phyloP scores from a whole-genome alignment of 2,329 filamentous ascomycete genomes.

The Hypoxylon sp. region DNA sequence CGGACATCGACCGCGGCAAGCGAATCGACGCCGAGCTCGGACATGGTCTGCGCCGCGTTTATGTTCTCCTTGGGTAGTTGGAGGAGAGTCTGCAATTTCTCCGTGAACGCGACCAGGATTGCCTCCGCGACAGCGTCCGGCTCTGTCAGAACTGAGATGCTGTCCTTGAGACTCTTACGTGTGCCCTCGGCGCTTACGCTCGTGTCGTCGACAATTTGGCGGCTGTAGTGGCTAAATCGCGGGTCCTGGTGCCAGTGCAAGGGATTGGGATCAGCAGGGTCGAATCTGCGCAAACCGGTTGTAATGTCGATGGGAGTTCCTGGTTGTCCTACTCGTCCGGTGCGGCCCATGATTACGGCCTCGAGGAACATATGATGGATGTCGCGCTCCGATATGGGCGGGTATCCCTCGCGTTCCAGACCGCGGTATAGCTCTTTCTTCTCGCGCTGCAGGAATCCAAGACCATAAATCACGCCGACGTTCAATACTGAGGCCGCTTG shows the following conservation, averaged over 20 bases:
- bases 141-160: constrained; percentile 45
- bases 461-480: constrained; percentile 61
- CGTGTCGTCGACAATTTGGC: constrained; percentile 39
- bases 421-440: constrained; percentile 56
- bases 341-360: constrained; percentile 60
- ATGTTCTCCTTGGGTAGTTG: constrained; percentile 51
- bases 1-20: constrained; percentile 58
- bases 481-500: constrained; percentile 58
- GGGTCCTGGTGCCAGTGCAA: constrained; percentile 61
- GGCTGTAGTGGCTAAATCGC: constrained; percentile 58
- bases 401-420: constrained; percentile 60
- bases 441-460: constrained; percentile 60
- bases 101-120: constrained; percentile 49
- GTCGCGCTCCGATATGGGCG: constrained; percentile 64
- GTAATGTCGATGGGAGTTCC: constrained; percentile 54
- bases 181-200: constrained; percentile 2
- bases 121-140: constrained; percentile 45
- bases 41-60: constrained; percentile 51
- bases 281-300: constrained; percentile 58
- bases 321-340: constrained; percentile 26
- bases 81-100: constrained; percentile 52
- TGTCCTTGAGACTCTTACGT: constrained; percentile 49
- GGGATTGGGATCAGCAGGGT: constrained; percentile 47
- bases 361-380: constrained; percentile 66
- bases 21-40: constrained; percentile 59